Conservation (phyloP, 73 alveolate genomes). For the Durusdinium trenchii region DNA sequence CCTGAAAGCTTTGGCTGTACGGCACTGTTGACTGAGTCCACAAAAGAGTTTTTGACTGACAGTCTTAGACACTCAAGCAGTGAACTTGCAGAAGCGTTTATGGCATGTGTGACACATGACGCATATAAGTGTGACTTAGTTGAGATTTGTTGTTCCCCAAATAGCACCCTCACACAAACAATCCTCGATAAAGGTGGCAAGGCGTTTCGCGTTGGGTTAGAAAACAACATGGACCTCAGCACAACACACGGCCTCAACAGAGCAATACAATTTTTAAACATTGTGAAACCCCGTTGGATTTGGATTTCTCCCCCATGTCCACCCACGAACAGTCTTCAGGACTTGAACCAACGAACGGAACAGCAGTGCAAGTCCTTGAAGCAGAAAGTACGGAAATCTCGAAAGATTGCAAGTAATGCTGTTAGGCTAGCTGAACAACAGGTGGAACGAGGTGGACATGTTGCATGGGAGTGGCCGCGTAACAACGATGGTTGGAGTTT, state of each 20-base stretch:
- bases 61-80: background rate
- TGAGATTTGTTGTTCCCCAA: background rate
- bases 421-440: background rate
- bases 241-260: background rate
- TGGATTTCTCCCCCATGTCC: background rate
- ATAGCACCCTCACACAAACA: background rate
- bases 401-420: background rate
- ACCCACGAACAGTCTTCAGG: background rate
- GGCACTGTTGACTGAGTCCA: background rate
- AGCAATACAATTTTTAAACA: background rate
- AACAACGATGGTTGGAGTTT: background rate
- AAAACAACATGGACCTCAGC: background rate
- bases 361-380: background rate
- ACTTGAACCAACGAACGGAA: background rate
- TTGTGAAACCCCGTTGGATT: background rate
- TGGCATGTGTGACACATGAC: background rate
- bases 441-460: background rate
- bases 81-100: background rate
- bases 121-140: background rate
- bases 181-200: background rate
- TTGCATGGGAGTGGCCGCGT: conserved; percentile 29
- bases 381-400: background rate
- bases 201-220: background rate
- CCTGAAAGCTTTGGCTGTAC: background rate
- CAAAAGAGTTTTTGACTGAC: background rate